Conservation (phyloP, 1,139 yeast species). For the Hyphopichia khmerensis region DNA sequence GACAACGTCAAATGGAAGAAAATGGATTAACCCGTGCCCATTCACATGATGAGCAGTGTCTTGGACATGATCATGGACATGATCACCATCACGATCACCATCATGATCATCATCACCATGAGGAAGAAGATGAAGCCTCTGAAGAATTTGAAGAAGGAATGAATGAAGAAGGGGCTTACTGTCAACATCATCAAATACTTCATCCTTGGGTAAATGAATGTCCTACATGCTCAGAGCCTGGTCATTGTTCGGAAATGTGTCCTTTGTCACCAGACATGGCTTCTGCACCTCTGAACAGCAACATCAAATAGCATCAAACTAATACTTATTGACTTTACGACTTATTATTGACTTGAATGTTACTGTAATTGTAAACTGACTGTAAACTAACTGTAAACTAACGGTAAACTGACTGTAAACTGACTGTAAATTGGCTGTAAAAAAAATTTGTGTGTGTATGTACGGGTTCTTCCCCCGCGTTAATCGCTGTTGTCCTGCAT, state of each 20-base stretch:
- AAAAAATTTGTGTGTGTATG: too few relatives aligned
- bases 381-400: too few relatives aligned
- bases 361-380: too few relatives aligned
- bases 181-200: neutral
- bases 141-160: neutral
- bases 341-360: too few relatives aligned
- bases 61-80: conserved; percentile 4
- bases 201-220: neutral
- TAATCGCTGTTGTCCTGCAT: neutral
- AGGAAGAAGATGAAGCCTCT: neutral
- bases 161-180: neutral
- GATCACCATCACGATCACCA: conserved; percentile 4
- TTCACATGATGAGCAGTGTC: neutral
- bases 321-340: too few relatives aligned
- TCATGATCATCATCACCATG: conserved; percentile 4
- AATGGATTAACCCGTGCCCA: neutral
- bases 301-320: too few relatives aligned
- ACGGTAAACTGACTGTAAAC: too few relatives aligned
- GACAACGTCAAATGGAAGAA: conserved; percentile 2
- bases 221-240: neutral
- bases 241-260: neutral
- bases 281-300: too few relatives aligned
- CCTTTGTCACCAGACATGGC: too few relatives aligned
- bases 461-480: neutral
- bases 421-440: too few relatives aligned